Evolutionary conservation across 257 asterid species (phyloP), one percentile per base, ranked within the genome.

Genomic region (Jasminum sambac): DNA sequence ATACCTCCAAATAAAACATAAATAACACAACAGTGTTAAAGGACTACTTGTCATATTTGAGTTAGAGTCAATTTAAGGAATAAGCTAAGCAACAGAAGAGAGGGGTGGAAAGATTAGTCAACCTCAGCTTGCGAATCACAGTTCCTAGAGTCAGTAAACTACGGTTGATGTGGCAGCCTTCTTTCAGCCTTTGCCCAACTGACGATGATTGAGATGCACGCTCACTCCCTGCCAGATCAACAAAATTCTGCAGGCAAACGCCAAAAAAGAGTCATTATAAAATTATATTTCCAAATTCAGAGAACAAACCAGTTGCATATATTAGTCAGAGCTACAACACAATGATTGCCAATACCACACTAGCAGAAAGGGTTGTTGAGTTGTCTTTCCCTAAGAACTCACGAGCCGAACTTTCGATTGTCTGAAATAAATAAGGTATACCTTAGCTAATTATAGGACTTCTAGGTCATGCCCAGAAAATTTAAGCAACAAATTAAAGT

Each of bases 211-310:
- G 98, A 86, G 98, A 88, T 78, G 97, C 99, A 66, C 99, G 94
- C 84, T 95, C 99, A 72, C 99, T 95, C 55, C 99, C 99, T 19
- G 99, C 99, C 71, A 95, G 82, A 82, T 95, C 99, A 82, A 95
- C 99, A 84, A 91, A 92, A 79, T 95, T 95, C 99, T 95, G 88
- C 86, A 80, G 63, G 74, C 68, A 74, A 72, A 55, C 76, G 23
- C 67, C 73, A 40, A 74, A 66, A 50, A 68, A 43, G 46, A 75
- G 46, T 17, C 66, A 63, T 23, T 3, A 17, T 55, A 61, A 40
- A 68, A 55, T 36, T 63, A 6, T 65, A 63, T 36, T 74, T 55
- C 3, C 16, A 23, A 55, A 67, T 72, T 43, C 66, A 25, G 46
- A 73, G 73, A 71, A 64, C 43, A 41, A 74, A 30, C 58, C 61